A percentile compares a stretch with the other conserved stretches of the same genome.
Conservation (phyloP, 1,284 basidiomycete genomes). For the Spongispora temasekensis region DNA sequence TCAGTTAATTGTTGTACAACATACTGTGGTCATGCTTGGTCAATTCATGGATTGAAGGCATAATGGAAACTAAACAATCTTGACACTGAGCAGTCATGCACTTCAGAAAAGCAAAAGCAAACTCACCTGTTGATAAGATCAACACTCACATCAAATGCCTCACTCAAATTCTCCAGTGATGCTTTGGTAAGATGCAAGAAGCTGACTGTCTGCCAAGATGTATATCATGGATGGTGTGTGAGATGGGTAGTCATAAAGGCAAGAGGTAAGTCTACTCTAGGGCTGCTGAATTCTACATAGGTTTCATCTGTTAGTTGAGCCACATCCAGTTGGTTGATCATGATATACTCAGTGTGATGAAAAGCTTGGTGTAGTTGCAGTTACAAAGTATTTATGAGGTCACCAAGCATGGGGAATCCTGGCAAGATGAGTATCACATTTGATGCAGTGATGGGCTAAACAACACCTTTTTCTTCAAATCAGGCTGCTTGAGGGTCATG, state of each 20-base stretch:
- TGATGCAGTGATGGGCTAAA: slow-evolving; percentile 63
- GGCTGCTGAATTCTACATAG: slow-evolving; percentile 53
- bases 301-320: not conserved
- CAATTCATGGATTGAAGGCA: too few species aligned
- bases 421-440: slow-evolving; percentile 75
- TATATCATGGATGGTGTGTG: slow-evolving; percentile 96
- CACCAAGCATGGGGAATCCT: slow-evolving; percentile 68
- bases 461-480: too few species aligned
- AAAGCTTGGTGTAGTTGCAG: slow-evolving; percentile 96
- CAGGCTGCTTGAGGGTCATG: too few species aligned
- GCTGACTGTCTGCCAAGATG: slow-evolving; percentile 90
- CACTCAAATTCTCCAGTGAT: slow-evolving; percentile 89
- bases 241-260: slow-evolving; percentile 82
- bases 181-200: slow-evolving; percentile 90
- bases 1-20: too few species aligned
- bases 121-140: slow-evolving; percentile 86
- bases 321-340: slow-evolving; percentile 13
- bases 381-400: slow-evolving; percentile 81
- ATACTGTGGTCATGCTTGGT: too few species aligned
- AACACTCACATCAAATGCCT: slow-evolving; percentile 89
- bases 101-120: not conserved
- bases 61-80: slow-evolving; percentile 48
- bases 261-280: slow-evolving; percentile 88
- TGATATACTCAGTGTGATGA: slow-evolving; percentile 76
- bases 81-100: not conserved